phyloP scores from a whole-genome alignment of 352 stramenopile genomes.

The Discostella stelligera region DNA sequence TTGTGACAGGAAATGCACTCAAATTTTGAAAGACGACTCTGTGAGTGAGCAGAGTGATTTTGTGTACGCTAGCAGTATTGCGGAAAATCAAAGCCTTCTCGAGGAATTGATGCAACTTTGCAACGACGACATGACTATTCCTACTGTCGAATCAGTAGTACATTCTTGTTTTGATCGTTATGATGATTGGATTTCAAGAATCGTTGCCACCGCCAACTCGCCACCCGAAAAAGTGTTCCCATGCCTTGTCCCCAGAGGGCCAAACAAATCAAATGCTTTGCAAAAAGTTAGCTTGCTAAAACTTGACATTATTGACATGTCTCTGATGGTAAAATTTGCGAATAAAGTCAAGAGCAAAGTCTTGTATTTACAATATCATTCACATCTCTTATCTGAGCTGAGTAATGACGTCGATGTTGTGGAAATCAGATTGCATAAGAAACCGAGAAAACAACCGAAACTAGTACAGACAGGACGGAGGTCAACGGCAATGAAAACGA shows the following conservation, averaged over 20 bases:
- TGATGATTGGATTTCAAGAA: slow-evolving; percentile 45
- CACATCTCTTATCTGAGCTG: slow-evolving; percentile 4
- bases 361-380: slow-evolving; percentile 35
- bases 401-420: background rate
- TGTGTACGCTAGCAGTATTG: background rate
- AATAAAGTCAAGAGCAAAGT: slow-evolving; percentile 24
- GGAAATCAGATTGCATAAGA: slow-evolving; percentile 30
- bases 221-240: slow-evolving; percentile 25
- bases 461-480: background rate
- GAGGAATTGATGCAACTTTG: slow-evolving; percentile 54
- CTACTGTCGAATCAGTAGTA: slow-evolving; percentile 22
- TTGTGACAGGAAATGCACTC: background rate
- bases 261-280: slow-evolving; percentile 13
- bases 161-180: slow-evolving; percentile 21
- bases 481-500: background rate
- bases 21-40: slow-evolving; percentile 1
- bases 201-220: slow-evolving; percentile 25
- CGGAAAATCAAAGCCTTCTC: slow-evolving; percentile 35
- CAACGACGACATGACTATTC: slow-evolving; percentile 51
- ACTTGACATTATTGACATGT: slow-evolving; percentile 29
- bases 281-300: slow-evolving; percentile 15
- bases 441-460: slow-evolving; percentile 4
- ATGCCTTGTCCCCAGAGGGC: slow-evolving; percentile 15
- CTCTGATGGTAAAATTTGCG: slow-evolving; percentile 18
- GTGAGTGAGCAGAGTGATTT: slow-evolving; percentile 3